Conservation (phyloP, 371 early-diverging fungal genomes). For the Dichotomocladium elegans region DNA sequence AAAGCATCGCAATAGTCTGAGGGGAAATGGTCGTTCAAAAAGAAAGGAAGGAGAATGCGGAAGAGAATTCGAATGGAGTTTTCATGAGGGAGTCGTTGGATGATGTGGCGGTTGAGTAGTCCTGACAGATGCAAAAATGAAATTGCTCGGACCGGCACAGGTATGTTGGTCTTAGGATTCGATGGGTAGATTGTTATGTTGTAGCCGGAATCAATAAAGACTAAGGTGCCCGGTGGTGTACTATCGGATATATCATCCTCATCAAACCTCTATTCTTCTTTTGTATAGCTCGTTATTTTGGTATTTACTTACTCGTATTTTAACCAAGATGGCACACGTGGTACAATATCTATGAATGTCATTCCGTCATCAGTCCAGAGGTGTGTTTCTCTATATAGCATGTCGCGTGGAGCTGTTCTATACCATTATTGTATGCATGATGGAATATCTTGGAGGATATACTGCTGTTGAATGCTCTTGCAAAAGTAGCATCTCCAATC, state of each 20-base stretch:
- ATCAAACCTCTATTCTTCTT: background rate
- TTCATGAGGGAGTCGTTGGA: slow-evolving; percentile 42
- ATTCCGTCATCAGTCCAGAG: too few relatives aligned
- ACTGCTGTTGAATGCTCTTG: slow-evolving; percentile 36
- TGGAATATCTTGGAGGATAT: slow-evolving; percentile 54
- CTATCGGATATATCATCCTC: too few relatives aligned
- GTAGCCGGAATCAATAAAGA: slow-evolving; percentile 49
- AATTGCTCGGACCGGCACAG: slow-evolving; percentile 44
- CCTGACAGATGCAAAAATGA: slow-evolving; percentile 56
- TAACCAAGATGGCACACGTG: slow-evolving; percentile 46
- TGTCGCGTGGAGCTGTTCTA: too few relatives aligned
- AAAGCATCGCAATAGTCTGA: slow-evolving; percentile 48
- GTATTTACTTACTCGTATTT: slow-evolving; percentile 21
- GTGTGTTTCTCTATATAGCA: too few relatives aligned
- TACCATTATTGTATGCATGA: slow-evolving; percentile 55
- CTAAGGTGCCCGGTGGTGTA: slow-evolving; percentile 53
- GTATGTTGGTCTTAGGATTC: slow-evolving; percentile 24
- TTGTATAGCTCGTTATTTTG: too few relatives aligned
- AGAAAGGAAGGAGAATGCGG: slow-evolving; percentile 49
- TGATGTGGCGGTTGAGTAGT: slow-evolving; percentile 40
- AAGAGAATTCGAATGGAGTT: slow-evolving; percentile 43
- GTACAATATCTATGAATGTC: slow-evolving; percentile 40
- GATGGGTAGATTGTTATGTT: slow-evolving; percentile 46
- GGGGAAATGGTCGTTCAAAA: slow-evolving; percentile 57
- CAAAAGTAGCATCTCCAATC: slow-evolving; percentile 48